Evolutionary conservation across 495 filamentous ascomycete species (phyloP).

Genomic region (Penicillium desertorum): DNA sequence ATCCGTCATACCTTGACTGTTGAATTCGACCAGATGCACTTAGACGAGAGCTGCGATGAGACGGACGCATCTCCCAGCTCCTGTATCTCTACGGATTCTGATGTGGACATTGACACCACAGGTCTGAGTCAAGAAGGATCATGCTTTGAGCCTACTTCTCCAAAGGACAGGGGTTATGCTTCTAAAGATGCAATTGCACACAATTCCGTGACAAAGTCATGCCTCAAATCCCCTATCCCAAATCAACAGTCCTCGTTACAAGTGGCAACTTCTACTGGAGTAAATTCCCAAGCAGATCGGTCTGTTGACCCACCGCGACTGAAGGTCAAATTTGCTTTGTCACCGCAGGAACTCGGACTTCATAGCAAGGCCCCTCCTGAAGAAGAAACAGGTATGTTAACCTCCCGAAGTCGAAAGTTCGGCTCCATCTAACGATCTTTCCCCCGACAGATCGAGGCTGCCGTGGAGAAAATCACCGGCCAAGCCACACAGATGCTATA

Average conservation of each 20-base stretch:
- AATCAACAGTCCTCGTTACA: conserved; percentile 1
- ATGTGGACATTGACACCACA: neutral
- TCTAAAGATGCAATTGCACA: neutral
- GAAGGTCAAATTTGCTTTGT: conserved; percentile 9
- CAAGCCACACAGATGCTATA: conserved; percentile 7
- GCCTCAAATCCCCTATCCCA: neutral
- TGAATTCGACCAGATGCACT: conserved; percentile 22
- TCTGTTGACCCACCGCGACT: conserved; percentile 6
- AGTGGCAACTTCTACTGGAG: neutral
- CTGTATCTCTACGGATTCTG: conserved; percentile 4
- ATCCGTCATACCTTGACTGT: conserved; percentile 17
- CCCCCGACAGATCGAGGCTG: neutral
- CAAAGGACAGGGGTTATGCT: neutral
- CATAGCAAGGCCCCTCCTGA: conserved; percentile 3
- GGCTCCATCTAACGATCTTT: conserved; percentile 2
- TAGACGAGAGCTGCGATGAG: conserved; percentile 21
- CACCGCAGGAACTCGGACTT: conserved; percentile 10
- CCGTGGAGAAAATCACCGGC: conserved; percentile 17
- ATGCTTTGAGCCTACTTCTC: neutral
- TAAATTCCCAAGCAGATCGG: neutral
- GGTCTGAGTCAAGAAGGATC: neutral
- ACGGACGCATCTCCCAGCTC: neutral
- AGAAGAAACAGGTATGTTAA: conserved; percentile 17
- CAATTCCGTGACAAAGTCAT: neutral
- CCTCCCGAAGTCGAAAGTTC: conserved; percentile 6